Base-by-base conservation (phyloP, 1,284 basidiomycete genomes). In the Coriolopsis trogii region DNA sequence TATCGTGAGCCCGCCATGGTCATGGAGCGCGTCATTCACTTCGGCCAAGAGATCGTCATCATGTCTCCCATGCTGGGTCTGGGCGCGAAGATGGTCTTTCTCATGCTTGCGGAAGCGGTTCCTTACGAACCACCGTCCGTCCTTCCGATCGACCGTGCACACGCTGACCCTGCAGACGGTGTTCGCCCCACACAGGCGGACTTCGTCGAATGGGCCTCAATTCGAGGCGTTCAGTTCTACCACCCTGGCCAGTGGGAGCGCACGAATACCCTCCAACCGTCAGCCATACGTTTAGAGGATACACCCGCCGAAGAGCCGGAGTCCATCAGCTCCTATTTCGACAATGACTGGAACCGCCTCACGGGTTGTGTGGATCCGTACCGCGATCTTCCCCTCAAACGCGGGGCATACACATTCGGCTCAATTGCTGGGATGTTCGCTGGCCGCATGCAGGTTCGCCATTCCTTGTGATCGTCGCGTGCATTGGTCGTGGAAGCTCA, bases 21-120 rank as follows among this genome's bases (percentile, higher is more conserved):
- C 42, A 52, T 59, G 28, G 56, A 56, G 44, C 16, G 31, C 4
- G 60, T 71, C 23, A 51, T 63, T 3, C 75, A 81, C 62, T 86
- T 76, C 65, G 69, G 70, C 28, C 59, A 73, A 39, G 53, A 63
- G 7, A 62, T 80, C 9, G 29, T 56, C 4, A 65, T 85, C 29
- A 59, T 70, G 46, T 62, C 73, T 0, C 85, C 86, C 0, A 76
- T 80, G 3, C 74, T 80, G 21, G 72, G 81, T 15, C 64, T 76
- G 23, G 79, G 84, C 0, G 86, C 87, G 1, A 83, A 81, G 44
- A 73, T 87, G 9, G 66, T 87, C 38, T 89, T 80, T 66, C 79
- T 87, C 46, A 72, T 82, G 2, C 76, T 82, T 16, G 72, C 80
- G 13, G 84, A 89, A 58, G 61, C 78, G 1, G 61, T 70, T 9